Evolutionary conservation across 2,329 filamentous ascomycete genomes (phyloP).

Genomic region (Sporothrix sp.): DNA sequence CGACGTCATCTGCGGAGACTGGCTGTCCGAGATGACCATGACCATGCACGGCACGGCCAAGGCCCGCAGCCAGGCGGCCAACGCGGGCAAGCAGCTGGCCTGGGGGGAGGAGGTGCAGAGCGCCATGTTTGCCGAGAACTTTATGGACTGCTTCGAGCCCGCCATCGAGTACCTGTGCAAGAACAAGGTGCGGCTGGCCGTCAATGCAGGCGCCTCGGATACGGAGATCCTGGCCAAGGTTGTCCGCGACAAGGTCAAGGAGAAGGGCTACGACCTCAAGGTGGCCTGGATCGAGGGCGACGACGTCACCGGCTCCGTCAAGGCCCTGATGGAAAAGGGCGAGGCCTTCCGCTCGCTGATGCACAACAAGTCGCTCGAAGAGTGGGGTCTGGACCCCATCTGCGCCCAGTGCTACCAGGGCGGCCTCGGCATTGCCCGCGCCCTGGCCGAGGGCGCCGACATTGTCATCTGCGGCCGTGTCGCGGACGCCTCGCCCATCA

Average conservation of each 20-base stretch:
- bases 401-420: constrained; percentile 34
- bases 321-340: constrained; percentile 13
- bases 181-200: constrained; percentile 24
- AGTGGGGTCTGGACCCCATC: constrained; percentile 16
- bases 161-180: constrained; percentile 22
- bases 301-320: constrained; percentile 21
- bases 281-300: constrained; percentile 27
- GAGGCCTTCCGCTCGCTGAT: constrained; percentile 15
- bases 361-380: constrained; percentile 14
- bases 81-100: constrained; percentile 15
- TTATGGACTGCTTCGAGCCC: constrained; percentile 26
- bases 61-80: constrained; percentile 17
- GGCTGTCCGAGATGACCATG: constrained; percentile 27
- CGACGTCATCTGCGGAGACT: constrained; percentile 25
- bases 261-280: constrained; percentile 21
- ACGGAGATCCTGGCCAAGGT: constrained; percentile 19
- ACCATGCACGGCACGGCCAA: constrained; percentile 24
- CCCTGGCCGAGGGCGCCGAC: constrained; percentile 26
- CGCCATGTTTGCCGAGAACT: constrained; percentile 23
- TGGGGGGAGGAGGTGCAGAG: constrained; percentile 18
- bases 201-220: constrained; percentile 27
- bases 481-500: constrained; percentile 33
- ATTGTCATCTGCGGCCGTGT: constrained; percentile 32
- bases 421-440: constrained; percentile 29
- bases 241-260: constrained; percentile 16